Percentiles rank a stretch among this genome's conserved stretches.
These are phyloP conservation scores for Boletus semigastroideus DNA, from an alignment of 1,284 basidiomycete species.

Conservation along the genomic window DNA sequence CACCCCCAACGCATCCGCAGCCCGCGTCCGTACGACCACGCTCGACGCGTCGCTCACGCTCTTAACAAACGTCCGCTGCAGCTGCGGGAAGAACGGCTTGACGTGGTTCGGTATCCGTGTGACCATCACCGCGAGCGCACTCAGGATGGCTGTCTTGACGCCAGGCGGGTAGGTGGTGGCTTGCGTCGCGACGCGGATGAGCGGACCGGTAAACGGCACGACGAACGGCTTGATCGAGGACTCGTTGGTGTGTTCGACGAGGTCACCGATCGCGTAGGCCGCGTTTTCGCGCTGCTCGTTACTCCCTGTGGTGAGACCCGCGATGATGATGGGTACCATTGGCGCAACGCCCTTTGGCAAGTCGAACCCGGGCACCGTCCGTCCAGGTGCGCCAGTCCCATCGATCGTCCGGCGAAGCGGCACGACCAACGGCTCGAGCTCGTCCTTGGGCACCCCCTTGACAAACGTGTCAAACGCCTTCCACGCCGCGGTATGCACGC, in stretches of 20 bases:
- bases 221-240: conserved; percentile 94
- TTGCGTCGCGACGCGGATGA: conserved; percentile 91
- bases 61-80: conserved; percentile 97
- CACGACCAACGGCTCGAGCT: conserved; percentile 86
- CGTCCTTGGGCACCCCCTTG: conserved; percentile 91
- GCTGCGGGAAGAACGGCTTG: conserved; percentile 97
- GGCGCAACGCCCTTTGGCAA: conserved; percentile 90
- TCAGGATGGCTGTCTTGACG: conserved; percentile 88
- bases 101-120: conserved; percentile 86
- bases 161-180: conserved; percentile 86
- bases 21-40: conserved; percentile 77
- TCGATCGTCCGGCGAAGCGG: conserved; percentile 90
- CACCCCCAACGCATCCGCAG: conserved; percentile 84
- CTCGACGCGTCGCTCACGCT: conserved; percentile 83
- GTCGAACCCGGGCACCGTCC: conserved; percentile 84
- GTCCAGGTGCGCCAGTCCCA: conserved; percentile 77
- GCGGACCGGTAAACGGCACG: conserved; percentile 93
- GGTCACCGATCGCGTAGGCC: conserved; percentile 91
- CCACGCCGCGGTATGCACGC: conserved; percentile 85
- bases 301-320: conserved; percentile 79
- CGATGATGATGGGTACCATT: conserved; percentile 86
- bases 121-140: conserved; percentile 80
- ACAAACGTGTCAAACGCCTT: conserved; percentile 85
- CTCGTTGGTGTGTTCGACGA: conserved; percentile 90
- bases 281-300: conserved; percentile 91